A percentile compares a stretch with the other conserved stretches of the same genome.
Evolutionary conservation across 2,329 filamentous ascomycete genomes (phyloP).

Genomic region (Ceratocystiopsis minuta): DNA sequence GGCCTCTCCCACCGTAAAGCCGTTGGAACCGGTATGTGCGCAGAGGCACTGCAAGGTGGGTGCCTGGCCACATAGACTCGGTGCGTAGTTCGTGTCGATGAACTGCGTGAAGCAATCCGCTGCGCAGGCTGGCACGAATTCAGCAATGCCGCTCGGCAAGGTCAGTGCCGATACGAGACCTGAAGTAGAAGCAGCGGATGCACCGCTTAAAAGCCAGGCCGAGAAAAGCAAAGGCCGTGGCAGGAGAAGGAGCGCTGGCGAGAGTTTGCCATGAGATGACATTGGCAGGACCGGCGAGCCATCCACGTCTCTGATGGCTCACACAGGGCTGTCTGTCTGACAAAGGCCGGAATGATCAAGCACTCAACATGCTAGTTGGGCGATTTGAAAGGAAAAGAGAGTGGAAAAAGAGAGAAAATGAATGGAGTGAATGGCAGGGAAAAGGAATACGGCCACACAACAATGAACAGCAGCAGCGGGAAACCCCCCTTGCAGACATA

Average conservation of each 20-base stretch:
- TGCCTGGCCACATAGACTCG: constrained; percentile 26
- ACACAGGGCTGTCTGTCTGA: too few species aligned
- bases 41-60: constrained; percentile 47
- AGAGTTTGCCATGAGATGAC: background rate
- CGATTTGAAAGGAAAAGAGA: too few species aligned
- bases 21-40: constrained; percentile 35
- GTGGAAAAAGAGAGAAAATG: too few species aligned
- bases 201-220: background rate
- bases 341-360: too few species aligned
- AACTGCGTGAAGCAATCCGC: constrained; percentile 44
- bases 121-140: constrained; percentile 39
- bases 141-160: constrained; percentile 21
- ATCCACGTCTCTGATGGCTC: too few species aligned
- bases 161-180: constrained; percentile 6
- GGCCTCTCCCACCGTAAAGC: constrained; percentile 55
- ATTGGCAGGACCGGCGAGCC: too few species aligned
- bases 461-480: too few species aligned
- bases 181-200: background rate
- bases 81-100: constrained; percentile 38
- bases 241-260: background rate
- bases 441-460: too few species aligned
- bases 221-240: background rate
- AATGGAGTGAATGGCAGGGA: too few species aligned
- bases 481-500: too few species aligned
- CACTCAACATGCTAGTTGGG: too few species aligned